Evolutionary conservation across 768 basidiomycete genomes (phyloP).

Genomic region (Astraeus odoratus): DNA sequence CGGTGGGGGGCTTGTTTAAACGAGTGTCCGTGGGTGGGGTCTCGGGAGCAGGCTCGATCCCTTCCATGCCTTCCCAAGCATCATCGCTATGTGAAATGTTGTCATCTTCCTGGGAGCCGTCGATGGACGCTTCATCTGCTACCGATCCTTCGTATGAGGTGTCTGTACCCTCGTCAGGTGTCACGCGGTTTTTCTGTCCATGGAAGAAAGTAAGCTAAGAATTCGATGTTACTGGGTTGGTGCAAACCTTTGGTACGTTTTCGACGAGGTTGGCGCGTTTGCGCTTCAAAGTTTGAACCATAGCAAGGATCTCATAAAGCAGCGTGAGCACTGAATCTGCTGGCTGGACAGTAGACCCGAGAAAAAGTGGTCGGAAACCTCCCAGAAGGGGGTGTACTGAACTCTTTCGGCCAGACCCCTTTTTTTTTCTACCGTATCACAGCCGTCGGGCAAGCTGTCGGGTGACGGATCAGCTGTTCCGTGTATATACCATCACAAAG

Average conservation of each 20-base stretch:
- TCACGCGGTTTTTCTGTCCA: neutral
- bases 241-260: neutral
- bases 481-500: no score
- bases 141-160: neutral
- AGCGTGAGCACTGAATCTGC: no score
- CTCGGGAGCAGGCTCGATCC: neutral
- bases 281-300: conserved; percentile 21
- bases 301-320: no score
- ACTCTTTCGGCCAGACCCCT: no score
- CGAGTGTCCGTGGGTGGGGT: neutral
- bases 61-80: neutral
- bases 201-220: neutral
- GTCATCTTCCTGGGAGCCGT: neutral
- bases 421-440: no score
- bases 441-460: no score
- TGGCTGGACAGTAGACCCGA: neutral
- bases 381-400: conserved; percentile 1
- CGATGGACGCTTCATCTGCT: neutral
- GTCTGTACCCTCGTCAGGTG: neutral
- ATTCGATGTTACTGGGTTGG: neutral
- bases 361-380: conserved; percentile 3
- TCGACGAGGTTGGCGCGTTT: conserved; percentile 12
- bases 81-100: neutral
- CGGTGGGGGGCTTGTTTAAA: conserved; percentile 50
- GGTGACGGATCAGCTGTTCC: no score